phyloP scores from a whole-genome alignment of 345 rosid species.

The Brassica rapa region DNA sequence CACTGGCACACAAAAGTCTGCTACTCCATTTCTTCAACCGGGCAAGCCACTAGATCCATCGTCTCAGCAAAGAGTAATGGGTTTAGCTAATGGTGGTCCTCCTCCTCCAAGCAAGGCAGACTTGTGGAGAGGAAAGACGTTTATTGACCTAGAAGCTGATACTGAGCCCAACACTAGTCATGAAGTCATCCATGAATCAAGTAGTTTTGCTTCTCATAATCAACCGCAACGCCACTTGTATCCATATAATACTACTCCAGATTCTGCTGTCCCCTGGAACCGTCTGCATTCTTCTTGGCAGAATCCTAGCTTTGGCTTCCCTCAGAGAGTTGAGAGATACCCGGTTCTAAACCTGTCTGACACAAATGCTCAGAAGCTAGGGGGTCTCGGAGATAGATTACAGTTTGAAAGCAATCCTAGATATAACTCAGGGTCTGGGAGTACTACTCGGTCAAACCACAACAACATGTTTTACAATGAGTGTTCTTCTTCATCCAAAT shows the following conservation, averaged over 20 bases:
- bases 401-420: conserved; percentile 45
- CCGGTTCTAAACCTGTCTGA: conserved; percentile 39
- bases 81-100: conserved; percentile 45
- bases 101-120: conserved; percentile 58
- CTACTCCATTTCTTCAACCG: conserved; percentile 37
- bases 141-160: conserved; percentile 50
- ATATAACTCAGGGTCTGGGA: conserved; percentile 34
- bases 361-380: conserved; percentile 50
- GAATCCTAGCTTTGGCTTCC: conserved; percentile 52
- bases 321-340: conserved; percentile 53
- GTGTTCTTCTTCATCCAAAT: conserved; percentile 48
- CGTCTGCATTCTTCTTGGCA: conserved; percentile 57
- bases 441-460: conserved; percentile 16
- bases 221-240: conserved; percentile 37
- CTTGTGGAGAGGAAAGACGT: conserved; percentile 54
- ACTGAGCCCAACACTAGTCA: conserved; percentile 46
- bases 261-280: conserved; percentile 53
- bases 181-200: conserved; percentile 41
- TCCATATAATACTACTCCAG: conserved; percentile 45
- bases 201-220: conserved; percentile 48
- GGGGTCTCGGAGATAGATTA: conserved; percentile 57
- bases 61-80: conserved; percentile 49
- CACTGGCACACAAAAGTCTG: conserved; percentile 23
- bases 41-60: too few species aligned
- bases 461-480: conserved; percentile 40